Evolutionary conservation across 2,329 filamentous ascomycete species (phyloP).

Genomic region (Alternaria sp.): DNA sequence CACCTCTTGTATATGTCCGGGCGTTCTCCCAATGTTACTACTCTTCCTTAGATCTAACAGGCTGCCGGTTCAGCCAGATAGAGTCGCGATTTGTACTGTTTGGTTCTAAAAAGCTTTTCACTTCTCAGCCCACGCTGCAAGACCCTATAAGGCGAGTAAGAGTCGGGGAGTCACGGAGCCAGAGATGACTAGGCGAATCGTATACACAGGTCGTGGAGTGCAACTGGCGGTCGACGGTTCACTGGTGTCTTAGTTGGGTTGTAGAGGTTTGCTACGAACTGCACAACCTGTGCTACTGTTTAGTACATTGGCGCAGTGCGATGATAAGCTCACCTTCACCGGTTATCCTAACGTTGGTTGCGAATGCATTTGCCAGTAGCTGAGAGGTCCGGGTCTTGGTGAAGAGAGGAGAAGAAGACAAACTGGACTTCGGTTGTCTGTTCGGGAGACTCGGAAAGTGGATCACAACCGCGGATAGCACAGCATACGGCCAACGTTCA

Average conservation of each 20-base stretch:
- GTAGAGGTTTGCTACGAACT: background rate
- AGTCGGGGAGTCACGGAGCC: background rate
- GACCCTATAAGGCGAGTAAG: background rate
- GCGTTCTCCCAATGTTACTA: background rate
- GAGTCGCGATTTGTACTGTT: background rate
- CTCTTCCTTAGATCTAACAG: background rate
- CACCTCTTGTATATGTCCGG: background rate
- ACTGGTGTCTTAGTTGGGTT: background rate
- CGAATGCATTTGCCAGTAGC: background rate
- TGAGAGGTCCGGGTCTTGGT: background rate
- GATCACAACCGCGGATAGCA: background rate
- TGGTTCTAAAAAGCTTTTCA: background rate
- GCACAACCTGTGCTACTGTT: constrained; percentile 1
- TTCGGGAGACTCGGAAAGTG: background rate
- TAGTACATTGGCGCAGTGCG: constrained; percentile 5
- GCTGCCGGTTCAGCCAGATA: background rate
- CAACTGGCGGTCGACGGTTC: background rate
- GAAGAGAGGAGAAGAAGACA: too few species aligned
- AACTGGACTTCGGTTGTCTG: background rate
- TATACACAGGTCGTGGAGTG: background rate
- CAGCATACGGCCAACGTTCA: background rate
- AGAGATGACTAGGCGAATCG: background rate
- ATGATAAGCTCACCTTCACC: constrained; percentile 7
- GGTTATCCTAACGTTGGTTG: background rate
- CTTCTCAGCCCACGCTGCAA: background rate